phyloP scores from a whole-genome alignment of 169 alveolate genomes.

The Cryptosporidium xiaoi region DNA sequence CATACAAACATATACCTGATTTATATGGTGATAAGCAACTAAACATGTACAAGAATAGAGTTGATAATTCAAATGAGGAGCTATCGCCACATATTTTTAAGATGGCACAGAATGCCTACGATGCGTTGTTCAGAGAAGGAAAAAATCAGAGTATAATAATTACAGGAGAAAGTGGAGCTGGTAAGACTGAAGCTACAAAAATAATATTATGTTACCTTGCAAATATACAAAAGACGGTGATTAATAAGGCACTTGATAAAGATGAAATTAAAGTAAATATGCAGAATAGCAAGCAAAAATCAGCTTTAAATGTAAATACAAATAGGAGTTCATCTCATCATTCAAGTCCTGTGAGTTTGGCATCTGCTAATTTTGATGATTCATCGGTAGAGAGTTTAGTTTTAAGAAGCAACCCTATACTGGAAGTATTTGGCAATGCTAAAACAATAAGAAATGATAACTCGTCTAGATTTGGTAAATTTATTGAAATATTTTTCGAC shows the following conservation, averaged over 20 bases:
- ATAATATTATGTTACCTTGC: slow-evolving; percentile 89
- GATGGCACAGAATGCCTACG: slow-evolving; percentile 87
- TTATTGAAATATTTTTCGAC: slow-evolving; percentile 92
- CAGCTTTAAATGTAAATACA: neutral
- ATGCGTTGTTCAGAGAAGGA: slow-evolving; percentile 82
- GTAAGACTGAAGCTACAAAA: slow-evolving; percentile 93
- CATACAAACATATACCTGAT: slow-evolving; percentile 78
- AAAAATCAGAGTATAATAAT: slow-evolving; percentile 90
- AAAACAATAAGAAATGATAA: slow-evolving; percentile 97
- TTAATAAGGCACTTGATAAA: neutral
- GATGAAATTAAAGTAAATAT: no score
- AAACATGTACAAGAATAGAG: slow-evolving; percentile 43
- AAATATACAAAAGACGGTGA: slow-evolving; percentile 36
- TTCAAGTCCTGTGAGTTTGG: slow-evolving; percentile 11
- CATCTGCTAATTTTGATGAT: slow-evolving; percentile 19
- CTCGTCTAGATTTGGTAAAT: slow-evolving; percentile 98
- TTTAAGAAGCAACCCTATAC: slow-evolving; percentile 94
- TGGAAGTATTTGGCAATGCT: slow-evolving; percentile 99
- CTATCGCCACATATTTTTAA: slow-evolving; percentile 89
- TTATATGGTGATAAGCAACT: slow-evolving; percentile 40
- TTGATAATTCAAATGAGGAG: neutral
- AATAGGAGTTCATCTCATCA: neutral
- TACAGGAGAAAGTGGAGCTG: slow-evolving; percentile 95
- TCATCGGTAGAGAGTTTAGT: slow-evolving; percentile 75
- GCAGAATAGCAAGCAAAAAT: neutral